Base-by-base conservation (phyloP, 1,284 basidiomycete species). In the Ustilago bromivora region DNA sequence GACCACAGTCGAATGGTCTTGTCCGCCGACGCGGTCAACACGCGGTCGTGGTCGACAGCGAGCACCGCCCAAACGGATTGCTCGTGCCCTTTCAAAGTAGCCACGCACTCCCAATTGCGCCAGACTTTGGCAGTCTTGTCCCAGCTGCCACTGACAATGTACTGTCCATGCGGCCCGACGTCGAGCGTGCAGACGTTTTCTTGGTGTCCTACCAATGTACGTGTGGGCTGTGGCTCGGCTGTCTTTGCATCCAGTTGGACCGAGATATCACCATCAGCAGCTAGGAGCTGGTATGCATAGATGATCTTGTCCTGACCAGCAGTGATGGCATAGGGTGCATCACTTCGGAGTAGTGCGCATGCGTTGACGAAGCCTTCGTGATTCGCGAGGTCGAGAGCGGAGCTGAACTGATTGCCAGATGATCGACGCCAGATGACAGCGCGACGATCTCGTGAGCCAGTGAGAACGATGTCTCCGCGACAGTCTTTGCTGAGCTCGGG, bases 111-210 rank as follows among this genome's bases (percentile, higher is more conserved):
- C 79, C 84, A 87, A 35, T 93, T 88, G 85, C 91, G 92, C 97
- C 97, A 99, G 0, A 99, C 91, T 87, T 93, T 93, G 23, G 94
- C 96, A 0, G 95, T 95, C 94, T 90, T 92, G 88, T 99, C 97
- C 96, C 96, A 99, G 68, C 94, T 96, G 23, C 96, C 96, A n/a
- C 94, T 96, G 64, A 96, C 91, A 70, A 96, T 91, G 69, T 83
- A 85, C 35, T 71, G 47, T 4, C 66, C 72, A 19, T 61, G 56
- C 5, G 57, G 57, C 11, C 56, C 78, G 23, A 74, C 78, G 40
- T 94, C 90, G 70, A 99, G 88, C 32, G 94, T 90, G 86, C 96
- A 99, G 15, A 99, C 90, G 83, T 99, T 99, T 61, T 92, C 92
- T 7, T 90, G 90, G 87, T 99, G 97, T 38, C 96, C 97, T 40